Base-by-base conservation (phyloP, 345 rosid genomes). In the Reutealis trisperma region DNA sequence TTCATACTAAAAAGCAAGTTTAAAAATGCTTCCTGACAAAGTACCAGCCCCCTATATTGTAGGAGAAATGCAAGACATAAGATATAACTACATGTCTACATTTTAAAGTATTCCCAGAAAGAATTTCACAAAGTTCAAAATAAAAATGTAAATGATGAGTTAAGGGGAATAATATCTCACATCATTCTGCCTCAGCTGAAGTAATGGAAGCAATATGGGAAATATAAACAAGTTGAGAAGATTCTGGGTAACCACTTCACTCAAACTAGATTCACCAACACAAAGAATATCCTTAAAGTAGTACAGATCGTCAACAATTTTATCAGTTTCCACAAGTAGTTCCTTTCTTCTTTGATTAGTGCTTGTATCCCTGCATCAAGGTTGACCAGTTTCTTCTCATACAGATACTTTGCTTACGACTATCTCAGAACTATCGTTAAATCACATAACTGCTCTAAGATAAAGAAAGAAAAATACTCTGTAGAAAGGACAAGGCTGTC, bases 301-400 rank as follows among this genome's bases (percentile, higher is more conserved):
- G 88, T 88, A 91, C 32, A 91, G 81, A 73, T 91, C 91, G 72
- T 91, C 95, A 59, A 79, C 83, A 65, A 89, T 77, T 81, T 88
- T 86, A 75, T 91, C 93, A 71, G 88, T 75, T 76, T 86, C 85
- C 73, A 81, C 59, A 74, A 82, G 83, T 55, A 91, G 70, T 49
- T 77, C 79, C 67, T 75, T 79, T 73, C 72, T 82, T 78, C 75
- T 84, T 71, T 76, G 79, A 64, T 44, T 32, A 78, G 70, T 68
- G 70, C 57, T 47, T 32, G 55, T 79, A 75, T 82, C 87, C 74
- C 93, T 89, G 89, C 87, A 79, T 54, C 78, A 80, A 65, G 65
- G 45, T 57, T 63, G 77, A 71, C 63, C 51, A 64, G 47, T 21
- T 65, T 51, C 67, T 73, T 7, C 49, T 24, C 67, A 64, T 66